Evolutionary conservation across 2,329 filamentous ascomycete species (phyloP).

Genomic region (Cytospora paraplurivora): DNA sequence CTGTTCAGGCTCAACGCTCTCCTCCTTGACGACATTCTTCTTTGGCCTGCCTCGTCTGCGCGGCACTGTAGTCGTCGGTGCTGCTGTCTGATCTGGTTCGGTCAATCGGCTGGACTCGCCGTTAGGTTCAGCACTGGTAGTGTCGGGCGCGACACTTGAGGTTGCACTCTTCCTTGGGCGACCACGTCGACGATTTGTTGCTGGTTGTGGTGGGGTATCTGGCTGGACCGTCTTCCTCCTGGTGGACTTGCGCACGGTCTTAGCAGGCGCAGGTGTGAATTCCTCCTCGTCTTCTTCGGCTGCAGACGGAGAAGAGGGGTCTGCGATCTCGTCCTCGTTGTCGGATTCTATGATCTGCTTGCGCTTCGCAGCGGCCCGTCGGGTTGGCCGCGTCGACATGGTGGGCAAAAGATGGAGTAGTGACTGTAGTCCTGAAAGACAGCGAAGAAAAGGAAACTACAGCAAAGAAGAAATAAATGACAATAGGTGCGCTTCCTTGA

Average conservation of each 20-base stretch:
- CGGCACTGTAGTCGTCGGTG: slow-evolving; percentile 11
- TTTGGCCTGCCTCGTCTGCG: slow-evolving; percentile 24
- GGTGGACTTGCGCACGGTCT: slow-evolving; percentile 44
- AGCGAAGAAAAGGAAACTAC: slow-evolving; percentile 1
- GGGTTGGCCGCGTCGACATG: slow-evolving; percentile 47
- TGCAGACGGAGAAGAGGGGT: slow-evolving; percentile 44
- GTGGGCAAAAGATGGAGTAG: slow-evolving; percentile 30
- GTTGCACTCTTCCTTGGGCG: slow-evolving; percentile 47
- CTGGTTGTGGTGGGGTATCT: slow-evolving; percentile 25
- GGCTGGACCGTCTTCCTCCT: slow-evolving; percentile 37
- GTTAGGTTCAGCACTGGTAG: slow-evolving; percentile 59
- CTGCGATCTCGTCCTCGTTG: slow-evolving; percentile 73
- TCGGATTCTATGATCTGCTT: slow-evolving; percentile 79
- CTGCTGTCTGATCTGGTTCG: slow-evolving; percentile 14
- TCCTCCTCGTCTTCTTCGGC: slow-evolving; percentile 72
- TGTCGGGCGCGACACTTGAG: slow-evolving; percentile 33
- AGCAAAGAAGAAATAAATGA: not conserved
- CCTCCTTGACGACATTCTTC: slow-evolving; percentile 26
- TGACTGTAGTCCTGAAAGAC: slow-evolving; percentile 11
- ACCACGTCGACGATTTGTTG: slow-evolving; percentile 42
- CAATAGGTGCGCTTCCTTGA: not conserved
- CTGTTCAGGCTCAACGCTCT: slow-evolving; percentile 26
- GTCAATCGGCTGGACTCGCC: slow-evolving; percentile 18
- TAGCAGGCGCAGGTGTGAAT: slow-evolving; percentile 72
- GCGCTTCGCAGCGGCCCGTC: slow-evolving; percentile 61